These are phyloP conservation scores for Penicillium nordicum DNA, from an alignment of 2,329 filamentous ascomycete genomes.

Conservation along the genomic window DNA sequence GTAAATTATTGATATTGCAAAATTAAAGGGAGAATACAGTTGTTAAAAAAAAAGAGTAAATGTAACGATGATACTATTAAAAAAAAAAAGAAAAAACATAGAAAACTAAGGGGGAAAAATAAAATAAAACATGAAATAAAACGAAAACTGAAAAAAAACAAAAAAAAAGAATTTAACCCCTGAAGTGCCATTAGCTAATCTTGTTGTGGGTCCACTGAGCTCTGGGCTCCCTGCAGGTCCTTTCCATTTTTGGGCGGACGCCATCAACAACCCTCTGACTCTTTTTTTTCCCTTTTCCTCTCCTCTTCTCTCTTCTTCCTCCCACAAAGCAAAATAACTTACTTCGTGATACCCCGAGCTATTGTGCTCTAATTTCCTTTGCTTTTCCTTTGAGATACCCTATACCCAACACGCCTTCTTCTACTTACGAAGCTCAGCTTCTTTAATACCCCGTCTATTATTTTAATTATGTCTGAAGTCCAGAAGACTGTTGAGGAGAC, in stretches of 20 bases:
- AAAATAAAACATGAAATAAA: neutral
- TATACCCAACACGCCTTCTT: constrained; percentile 19
- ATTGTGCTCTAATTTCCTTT: constrained; percentile 27
- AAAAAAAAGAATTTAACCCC: constrained; percentile 10
- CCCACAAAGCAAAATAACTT: constrained; percentile 22
- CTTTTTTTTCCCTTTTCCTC: constrained; percentile 22
- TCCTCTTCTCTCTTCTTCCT: constrained; percentile 14
- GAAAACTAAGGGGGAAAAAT: neutral
- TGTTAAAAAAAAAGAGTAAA: neutral
- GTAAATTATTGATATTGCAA: neutral
- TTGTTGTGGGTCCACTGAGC: constrained; percentile 9
- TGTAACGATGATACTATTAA: too few relatives aligned
- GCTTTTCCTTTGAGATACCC: constrained; percentile 26
- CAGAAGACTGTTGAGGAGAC: constrained; percentile 28
- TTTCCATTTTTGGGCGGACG: constrained; percentile 19
- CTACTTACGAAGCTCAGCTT: constrained; percentile 19
- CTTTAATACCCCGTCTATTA: constrained; percentile 25
- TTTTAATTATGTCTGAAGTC: constrained; percentile 29
- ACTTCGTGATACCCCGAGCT: constrained; percentile 29
- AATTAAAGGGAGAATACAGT: neutral
- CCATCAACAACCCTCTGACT: constrained; percentile 19
- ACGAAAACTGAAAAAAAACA: neutral
- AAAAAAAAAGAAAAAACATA: neutral
- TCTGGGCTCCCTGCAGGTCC: constrained; percentile 28
- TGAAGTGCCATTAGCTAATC: constrained; percentile 22